phyloP scores from a whole-genome alignment of 176 grass and related monocot species.

The Avena insularis region DNA sequence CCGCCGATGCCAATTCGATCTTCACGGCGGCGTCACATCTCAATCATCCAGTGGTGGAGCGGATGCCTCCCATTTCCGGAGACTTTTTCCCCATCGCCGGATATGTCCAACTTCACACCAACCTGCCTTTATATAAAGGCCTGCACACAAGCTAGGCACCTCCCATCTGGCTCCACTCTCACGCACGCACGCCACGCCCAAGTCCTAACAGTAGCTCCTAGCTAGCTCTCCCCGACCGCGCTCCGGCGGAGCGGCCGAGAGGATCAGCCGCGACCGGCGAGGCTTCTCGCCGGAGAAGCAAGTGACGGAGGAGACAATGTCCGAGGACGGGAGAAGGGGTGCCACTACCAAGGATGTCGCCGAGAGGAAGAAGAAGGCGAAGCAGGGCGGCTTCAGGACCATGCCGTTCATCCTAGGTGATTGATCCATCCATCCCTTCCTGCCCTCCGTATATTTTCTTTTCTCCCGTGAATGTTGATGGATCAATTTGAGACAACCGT shows the following conservation, averaged over 20 bases:
- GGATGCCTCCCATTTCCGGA: background rate
- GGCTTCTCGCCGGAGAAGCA: background rate
- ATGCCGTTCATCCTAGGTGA: conserved; percentile 93
- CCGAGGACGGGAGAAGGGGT: conserved; percentile 44
- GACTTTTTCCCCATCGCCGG: conserved; percentile 9
- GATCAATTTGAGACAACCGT: no score
- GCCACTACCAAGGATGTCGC: conserved; percentile 8
- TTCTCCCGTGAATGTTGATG: background rate
- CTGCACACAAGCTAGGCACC: conserved; percentile 33
- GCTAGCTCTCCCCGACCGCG: conserved; percentile 35
- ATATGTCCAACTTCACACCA: conserved; percentile 13
- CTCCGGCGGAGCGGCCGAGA: conserved; percentile 31
- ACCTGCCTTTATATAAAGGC: conserved; percentile 29
- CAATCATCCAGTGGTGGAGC: conserved; percentile 40
- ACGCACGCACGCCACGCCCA: conserved; percentile 30
- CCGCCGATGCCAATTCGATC: background rate
- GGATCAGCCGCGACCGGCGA: background rate
- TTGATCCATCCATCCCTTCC: background rate
- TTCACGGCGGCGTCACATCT: conserved; percentile 36
- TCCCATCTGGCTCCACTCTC: conserved; percentile 36
- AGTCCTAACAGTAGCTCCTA: conserved; percentile 40
- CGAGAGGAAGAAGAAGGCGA: conserved; percentile 9
- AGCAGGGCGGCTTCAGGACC: conserved; percentile 77
- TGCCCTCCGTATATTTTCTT: background rate
- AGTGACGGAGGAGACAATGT: conserved; percentile 35